phyloP scores from a whole-genome alignment of 768 basidiomycete species.

The Tricholoma terreum region DNA sequence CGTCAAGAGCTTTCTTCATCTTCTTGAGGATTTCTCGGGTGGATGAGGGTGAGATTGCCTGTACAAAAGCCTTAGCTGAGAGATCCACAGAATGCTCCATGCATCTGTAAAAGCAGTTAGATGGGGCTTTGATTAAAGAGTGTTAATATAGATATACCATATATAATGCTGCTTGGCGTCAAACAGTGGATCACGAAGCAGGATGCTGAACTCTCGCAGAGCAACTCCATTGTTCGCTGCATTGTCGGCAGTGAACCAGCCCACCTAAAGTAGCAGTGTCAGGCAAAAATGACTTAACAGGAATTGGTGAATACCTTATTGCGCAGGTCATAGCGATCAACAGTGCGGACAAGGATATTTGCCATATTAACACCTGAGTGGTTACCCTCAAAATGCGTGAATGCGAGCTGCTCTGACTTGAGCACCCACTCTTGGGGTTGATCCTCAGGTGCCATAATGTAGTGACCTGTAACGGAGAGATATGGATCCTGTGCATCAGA shows the following conservation, averaged over 20 bases:
- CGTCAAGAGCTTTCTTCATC: neutral
- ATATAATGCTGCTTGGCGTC: too few relatives aligned
- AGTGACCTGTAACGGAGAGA: slow-evolving; percentile 17
- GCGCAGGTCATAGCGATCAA: slow-evolving; percentile 8
- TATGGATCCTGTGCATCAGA: slow-evolving; percentile 16
- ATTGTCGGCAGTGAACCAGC: neutral
- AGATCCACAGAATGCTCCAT: neutral
- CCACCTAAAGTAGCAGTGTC: neutral
- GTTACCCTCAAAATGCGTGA: slow-evolving; percentile 12
- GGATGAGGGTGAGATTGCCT: too few relatives aligned
- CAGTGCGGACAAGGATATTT: neutral
- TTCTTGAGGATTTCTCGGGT: too few relatives aligned
- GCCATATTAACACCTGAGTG: slow-evolving; percentile 17
- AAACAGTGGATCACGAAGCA: too few relatives aligned
- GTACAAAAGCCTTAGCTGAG: too few relatives aligned
- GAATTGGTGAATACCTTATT: slow-evolving; percentile 11
- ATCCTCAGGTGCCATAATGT: slow-evolving; percentile 9
- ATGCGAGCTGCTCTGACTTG: slow-evolving; percentile 7
- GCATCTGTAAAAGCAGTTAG: too few relatives aligned
- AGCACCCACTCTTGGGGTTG: slow-evolving; percentile 15
- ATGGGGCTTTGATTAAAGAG: too few relatives aligned
- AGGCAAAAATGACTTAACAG: neutral
- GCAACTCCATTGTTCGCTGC: too few relatives aligned
- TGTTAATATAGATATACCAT: neutral
- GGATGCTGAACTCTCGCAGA: too few relatives aligned